phyloP scores from a whole-genome alignment of 305 asterid genomes.

The Nicotiana rustica region DNA sequence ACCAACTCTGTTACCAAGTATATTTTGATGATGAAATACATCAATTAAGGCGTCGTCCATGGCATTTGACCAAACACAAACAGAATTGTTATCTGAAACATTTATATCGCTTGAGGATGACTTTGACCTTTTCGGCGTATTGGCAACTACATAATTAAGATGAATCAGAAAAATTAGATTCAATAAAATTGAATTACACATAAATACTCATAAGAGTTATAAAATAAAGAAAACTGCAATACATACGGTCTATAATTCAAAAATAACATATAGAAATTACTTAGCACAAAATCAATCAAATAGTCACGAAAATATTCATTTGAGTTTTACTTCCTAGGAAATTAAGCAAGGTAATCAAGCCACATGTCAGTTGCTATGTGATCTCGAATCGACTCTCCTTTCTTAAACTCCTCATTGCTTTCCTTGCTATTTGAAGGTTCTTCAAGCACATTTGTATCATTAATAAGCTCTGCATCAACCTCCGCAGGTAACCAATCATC shows the following conservation, averaged over 20 bases:
- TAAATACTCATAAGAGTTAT: background rate
- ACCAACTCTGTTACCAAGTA: background rate
- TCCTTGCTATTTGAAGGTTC: background rate
- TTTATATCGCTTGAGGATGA: background rate
- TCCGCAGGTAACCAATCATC: too few species aligned
- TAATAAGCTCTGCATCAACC: background rate
- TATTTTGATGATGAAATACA: background rate
- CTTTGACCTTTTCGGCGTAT: background rate
- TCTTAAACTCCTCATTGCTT: background rate
- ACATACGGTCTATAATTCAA: background rate
- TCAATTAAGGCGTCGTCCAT: background rate
- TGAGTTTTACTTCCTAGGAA: background rate
- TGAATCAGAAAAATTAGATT: background rate
- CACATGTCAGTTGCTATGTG: too few species aligned
- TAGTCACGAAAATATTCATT: background rate
- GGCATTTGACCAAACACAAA: background rate
- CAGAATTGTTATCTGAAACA: background rate
- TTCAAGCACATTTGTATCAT: background rate
- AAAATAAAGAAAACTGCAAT: background rate
- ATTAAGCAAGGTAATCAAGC: background rate
- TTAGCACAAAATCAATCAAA: too few species aligned
- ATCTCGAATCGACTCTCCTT: too few species aligned
- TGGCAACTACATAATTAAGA: background rate
- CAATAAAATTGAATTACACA: background rate
- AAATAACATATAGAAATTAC: background rate